phyloP scores from a whole-genome alignment of 2,329 filamentous ascomycete genomes.

The Penicillium glabrum region DNA sequence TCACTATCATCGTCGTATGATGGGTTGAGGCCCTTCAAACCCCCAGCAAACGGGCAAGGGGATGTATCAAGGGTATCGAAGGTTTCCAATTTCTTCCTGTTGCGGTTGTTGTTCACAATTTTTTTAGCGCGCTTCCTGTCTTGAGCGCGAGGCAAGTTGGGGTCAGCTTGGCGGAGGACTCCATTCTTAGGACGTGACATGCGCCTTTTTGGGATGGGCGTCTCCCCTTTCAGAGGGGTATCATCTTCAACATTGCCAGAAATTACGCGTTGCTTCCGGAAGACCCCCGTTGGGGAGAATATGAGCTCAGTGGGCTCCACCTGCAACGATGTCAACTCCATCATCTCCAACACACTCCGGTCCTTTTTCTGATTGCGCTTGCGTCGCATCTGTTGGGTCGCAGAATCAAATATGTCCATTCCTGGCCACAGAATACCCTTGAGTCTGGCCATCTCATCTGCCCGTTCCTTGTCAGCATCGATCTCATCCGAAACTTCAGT shows the following conservation, averaged over 20 bases:
- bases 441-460: slow-evolving; percentile 42
- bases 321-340: slow-evolving; percentile 46
- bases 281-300: slow-evolving; percentile 45
- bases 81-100: slow-evolving; percentile 10
- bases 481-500: slow-evolving; percentile 9
- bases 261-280: slow-evolving; percentile 47
- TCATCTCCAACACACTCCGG: slow-evolving; percentile 43
- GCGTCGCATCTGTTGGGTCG: slow-evolving; percentile 49
- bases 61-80: slow-evolving; percentile 19
- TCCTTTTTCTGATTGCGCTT: slow-evolving; percentile 55
- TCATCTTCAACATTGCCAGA: slow-evolving; percentile 51
- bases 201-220: slow-evolving; percentile 41
- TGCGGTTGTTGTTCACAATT: slow-evolving; percentile 5
- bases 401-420: slow-evolving; percentile 54
- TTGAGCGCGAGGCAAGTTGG: slow-evolving; percentile 32
- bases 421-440: slow-evolving; percentile 53
- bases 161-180: slow-evolving; percentile 31
- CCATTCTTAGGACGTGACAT: slow-evolving; percentile 29
- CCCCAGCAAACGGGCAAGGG: slow-evolving; percentile 13
- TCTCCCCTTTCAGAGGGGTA: slow-evolving; percentile 47
- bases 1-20: slow-evolving; percentile 33
- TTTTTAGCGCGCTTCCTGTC: slow-evolving; percentile 28
- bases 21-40: slow-evolving; percentile 19
- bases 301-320: slow-evolving; percentile 50
- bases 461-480: slow-evolving; percentile 30